These are phyloP conservation scores for Lactarius vividus DNA, from an alignment of 768 basidiomycete species.

Conservation along the genomic window DNA sequence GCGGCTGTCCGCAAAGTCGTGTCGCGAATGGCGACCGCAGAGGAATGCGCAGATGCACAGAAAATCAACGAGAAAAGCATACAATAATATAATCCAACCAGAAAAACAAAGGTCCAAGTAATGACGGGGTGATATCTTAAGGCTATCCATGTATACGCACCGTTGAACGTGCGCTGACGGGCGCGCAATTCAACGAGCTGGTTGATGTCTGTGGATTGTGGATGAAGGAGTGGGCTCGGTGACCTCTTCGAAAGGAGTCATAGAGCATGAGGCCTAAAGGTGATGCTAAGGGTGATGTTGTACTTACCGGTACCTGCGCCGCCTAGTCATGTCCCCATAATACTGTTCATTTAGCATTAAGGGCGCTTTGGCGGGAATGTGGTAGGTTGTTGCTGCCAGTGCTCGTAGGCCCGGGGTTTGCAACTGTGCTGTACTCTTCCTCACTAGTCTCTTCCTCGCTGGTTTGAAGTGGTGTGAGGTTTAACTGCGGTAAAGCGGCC, in stretches of 20 bases:
- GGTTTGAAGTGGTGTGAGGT: no score
- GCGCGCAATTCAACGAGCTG: constrained; percentile 70
- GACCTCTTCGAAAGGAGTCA: constrained; percentile 30
- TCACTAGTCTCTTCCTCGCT: no score
- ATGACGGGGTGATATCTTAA: constrained; percentile 39
- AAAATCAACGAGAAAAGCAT: constrained; percentile 56
- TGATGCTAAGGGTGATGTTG: no score
- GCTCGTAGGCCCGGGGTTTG: no score
- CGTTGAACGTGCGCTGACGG: constrained; percentile 77
- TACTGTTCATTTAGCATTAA: no score
- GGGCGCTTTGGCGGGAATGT: no score
- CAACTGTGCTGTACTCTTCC: no score
- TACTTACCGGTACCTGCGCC: no score
- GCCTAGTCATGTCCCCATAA: no score
- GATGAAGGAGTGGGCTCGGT: constrained; percentile 35
- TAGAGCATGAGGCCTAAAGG: not conserved
- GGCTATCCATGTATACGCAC: constrained; percentile 75
- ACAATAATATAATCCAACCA: constrained; percentile 60
- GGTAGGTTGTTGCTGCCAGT: no score
- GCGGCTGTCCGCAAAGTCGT: constrained; percentile 68
- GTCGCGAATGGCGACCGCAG: constrained; percentile 61
- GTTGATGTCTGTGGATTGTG: constrained; percentile 36
- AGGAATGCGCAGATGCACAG: constrained; percentile 58
- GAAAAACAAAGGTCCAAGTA: not conserved
- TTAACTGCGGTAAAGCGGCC: no score